Conservation (phyloP, 495 filamentous ascomycete genomes). For the Ramalina intermedia region DNA sequence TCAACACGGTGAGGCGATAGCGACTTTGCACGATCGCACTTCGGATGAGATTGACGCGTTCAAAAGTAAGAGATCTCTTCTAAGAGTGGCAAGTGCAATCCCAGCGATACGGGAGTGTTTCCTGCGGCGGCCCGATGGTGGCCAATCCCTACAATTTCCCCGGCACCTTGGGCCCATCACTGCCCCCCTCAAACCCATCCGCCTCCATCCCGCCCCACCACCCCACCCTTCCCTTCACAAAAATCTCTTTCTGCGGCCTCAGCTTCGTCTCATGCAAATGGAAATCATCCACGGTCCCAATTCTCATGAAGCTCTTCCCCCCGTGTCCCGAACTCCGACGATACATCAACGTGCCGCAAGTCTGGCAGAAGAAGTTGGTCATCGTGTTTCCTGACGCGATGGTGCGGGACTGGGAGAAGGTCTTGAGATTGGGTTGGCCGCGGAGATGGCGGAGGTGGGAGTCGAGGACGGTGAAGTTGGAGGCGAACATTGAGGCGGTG, state of each 20-base stretch:
- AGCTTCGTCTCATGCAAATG: constrained; percentile 35
- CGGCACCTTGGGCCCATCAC: no score
- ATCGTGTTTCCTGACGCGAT: constrained; percentile 29
- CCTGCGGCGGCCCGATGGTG: no score
- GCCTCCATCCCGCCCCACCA: constrained; percentile 28
- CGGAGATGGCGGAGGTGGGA: constrained; percentile 29
- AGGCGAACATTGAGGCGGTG: constrained; percentile 44
- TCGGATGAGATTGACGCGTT: no score
- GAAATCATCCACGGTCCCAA: constrained; percentile 43
- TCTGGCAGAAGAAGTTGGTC: constrained; percentile 40
- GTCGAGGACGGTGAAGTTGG: constrained; percentile 36
- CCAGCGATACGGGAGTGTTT: no score
- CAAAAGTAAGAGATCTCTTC: no score
- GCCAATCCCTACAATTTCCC: no score
- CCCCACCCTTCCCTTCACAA: constrained; percentile 26
- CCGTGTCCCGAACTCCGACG: constrained; percentile 23
- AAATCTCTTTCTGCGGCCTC: constrained; percentile 31
- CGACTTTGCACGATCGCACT: no score
- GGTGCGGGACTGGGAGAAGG: constrained; percentile 26
- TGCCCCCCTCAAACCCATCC: constrained; percentile 5
- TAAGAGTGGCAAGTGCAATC: no score
- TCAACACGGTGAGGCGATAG: no score
- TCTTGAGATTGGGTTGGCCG: constrained; percentile 29
- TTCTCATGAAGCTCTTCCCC: constrained; percentile 28
- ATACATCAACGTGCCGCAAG: constrained; percentile 42